Evolutionary conservation across 2,329 filamentous ascomycete species (phyloP).

Genomic region (Claviceps spartinae): DNA sequence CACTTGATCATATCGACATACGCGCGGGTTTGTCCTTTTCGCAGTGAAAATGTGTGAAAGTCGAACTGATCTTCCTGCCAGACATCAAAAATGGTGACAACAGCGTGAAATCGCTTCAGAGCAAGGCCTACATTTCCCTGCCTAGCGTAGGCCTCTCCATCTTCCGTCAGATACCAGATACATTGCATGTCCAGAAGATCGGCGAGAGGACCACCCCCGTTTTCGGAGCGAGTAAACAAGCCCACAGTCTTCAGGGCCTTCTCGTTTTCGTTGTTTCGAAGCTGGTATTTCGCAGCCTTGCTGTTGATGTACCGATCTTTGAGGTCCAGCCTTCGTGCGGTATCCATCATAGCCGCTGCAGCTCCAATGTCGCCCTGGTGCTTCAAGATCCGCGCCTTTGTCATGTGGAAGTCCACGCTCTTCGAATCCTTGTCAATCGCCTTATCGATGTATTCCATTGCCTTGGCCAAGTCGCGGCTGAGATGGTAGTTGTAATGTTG

Average conservation of each 20-base stretch:
- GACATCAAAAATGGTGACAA: constrained; percentile 86
- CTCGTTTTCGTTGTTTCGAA: constrained; percentile 84
- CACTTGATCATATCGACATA: constrained; percentile 95
- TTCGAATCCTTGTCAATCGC: constrained; percentile 67
- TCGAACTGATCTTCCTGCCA: constrained; percentile 99
- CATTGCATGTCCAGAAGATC: constrained; percentile 98
- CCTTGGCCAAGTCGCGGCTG: constrained; percentile 72
- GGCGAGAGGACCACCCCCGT: constrained; percentile 71
- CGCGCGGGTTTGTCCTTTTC: constrained; percentile 88
- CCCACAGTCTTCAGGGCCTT: constrained; percentile 78
- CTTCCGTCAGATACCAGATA: constrained; percentile 92
- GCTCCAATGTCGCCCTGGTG: constrained; percentile 67
- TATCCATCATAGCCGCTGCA: constrained; percentile 78
- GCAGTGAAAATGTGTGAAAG: constrained; percentile 94
- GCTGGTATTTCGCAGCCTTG: constrained; percentile 92
- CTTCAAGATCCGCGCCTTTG: constrained; percentile 89
- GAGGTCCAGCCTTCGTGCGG: constrained; percentile 70
- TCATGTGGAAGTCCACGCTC: constrained; percentile 87
- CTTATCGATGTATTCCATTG: constrained; percentile 69
- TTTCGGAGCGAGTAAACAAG: constrained; percentile 86
- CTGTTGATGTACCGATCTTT: constrained; percentile 97
- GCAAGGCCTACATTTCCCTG: constrained; percentile 74
- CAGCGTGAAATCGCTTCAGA: constrained; percentile 78
- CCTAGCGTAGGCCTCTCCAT: constrained; percentile 77
- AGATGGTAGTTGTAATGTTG: constrained; percentile 93